phyloP scores from a whole-genome alignment of 2,329 filamentous ascomycete species.

The Atkinsonella hypoxylon region DNA sequence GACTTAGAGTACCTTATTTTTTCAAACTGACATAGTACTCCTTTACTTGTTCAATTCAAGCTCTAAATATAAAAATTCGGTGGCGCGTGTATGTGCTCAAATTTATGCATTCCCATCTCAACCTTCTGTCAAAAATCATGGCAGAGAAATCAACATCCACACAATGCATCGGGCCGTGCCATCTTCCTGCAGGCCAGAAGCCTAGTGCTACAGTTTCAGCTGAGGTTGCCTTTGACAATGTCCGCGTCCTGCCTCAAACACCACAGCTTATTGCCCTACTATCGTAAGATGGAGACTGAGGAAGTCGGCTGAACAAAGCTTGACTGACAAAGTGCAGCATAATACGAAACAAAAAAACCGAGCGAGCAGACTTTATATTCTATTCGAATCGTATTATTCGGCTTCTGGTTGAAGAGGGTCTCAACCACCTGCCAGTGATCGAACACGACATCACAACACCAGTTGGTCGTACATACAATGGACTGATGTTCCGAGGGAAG shows the following conservation, averaged over 20 bases:
- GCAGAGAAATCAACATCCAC: slow-evolving; percentile 21
- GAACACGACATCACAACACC: slow-evolving; percentile 85
- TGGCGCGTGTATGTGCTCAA: too few relatives aligned
- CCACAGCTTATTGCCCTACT: slow-evolving; percentile 94
- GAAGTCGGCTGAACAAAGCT: not conserved
- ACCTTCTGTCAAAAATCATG: slow-evolving; percentile 1
- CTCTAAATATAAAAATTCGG: too few relatives aligned
- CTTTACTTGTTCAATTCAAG: too few relatives aligned
- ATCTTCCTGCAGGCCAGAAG: slow-evolving; percentile 64
- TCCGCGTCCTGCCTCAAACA: slow-evolving; percentile 82
- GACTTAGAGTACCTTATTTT: too few relatives aligned
- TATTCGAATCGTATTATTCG: slow-evolving; percentile 98
- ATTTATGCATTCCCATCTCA: too few relatives aligned
- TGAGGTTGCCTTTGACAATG: slow-evolving; percentile 69
- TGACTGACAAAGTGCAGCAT: slow-evolving; percentile 47
- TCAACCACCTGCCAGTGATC: slow-evolving; percentile 90
- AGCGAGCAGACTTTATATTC: slow-evolving; percentile 95
- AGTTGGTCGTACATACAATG: slow-evolving; percentile 75
- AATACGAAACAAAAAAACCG: slow-evolving; percentile 84
- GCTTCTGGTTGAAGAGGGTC: slow-evolving; percentile 86
- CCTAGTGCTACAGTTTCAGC: slow-evolving; percentile 83
- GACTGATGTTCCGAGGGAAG: slow-evolving; percentile 92
- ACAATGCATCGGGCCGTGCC: slow-evolving; percentile 68
- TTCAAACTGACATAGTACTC: too few relatives aligned
- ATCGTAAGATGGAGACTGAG: slow-evolving; percentile 55